These are phyloP conservation scores for Mycotypha africana DNA, from an alignment of 371 early-diverging fungal genomes.

Conservation along the genomic window DNA sequence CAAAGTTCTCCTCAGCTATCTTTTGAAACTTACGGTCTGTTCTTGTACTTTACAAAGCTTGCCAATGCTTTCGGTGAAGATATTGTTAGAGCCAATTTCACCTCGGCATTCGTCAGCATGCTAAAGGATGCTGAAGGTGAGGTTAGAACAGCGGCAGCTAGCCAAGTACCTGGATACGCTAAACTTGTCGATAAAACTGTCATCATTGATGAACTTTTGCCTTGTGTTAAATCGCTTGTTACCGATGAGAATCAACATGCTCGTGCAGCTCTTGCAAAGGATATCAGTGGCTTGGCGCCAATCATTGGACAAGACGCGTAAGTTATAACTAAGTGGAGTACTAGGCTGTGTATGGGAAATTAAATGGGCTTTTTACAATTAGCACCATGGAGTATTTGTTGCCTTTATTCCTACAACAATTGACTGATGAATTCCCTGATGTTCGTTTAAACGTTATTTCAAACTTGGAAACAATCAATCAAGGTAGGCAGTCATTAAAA, in stretches of 20 bases:
- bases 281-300: conserved; percentile 93
- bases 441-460: conserved; percentile 98
- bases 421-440: conserved; percentile 96
- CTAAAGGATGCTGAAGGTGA: conserved; percentile 96
- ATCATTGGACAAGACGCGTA: conserved; percentile 91
- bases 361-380: neutral
- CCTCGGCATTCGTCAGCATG: conserved; percentile 69
- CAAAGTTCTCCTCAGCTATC: too few species aligned
- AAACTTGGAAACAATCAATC: conserved; percentile 91
- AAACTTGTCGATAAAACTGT: conserved; percentile 75
- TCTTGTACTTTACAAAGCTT: conserved; percentile 40
- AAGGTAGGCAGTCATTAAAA: too few species aligned
- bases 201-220: conserved; percentile 77
- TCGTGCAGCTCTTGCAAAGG: conserved; percentile 91
- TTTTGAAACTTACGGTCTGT: too few species aligned
- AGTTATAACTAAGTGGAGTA: too few species aligned
- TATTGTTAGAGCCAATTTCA: conserved; percentile 71
- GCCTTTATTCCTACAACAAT: conserved; percentile 89
- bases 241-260: conserved; percentile 95
- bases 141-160: conserved; percentile 90
- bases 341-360: too few species aligned
- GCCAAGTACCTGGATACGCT: conserved; percentile 86
- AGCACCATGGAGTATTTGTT: conserved; percentile 91
- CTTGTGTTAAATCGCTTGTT: conserved; percentile 87
- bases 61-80: conserved; percentile 76